Evolutionary conservation across 108 stramenopile genomes (phyloP), one percentile per base, ranked within the genome.

Genomic region (Schizochytrium sp.): DNA sequence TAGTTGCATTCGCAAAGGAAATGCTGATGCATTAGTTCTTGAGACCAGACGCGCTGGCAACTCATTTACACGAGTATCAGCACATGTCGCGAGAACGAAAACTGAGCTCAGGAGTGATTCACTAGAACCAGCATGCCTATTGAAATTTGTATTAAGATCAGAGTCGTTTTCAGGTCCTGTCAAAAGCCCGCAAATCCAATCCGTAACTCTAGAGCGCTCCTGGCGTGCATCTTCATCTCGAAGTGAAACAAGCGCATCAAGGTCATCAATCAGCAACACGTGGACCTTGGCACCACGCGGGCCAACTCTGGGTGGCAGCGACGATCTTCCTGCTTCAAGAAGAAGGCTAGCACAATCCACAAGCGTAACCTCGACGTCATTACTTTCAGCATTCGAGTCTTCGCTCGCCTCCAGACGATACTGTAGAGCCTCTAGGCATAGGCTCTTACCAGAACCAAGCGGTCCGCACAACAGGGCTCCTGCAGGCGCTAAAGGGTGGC

Each of bases 251-350:
- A 83, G 45, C 53, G 76, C 76, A 53, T 83, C 76, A 8, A 83
- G 5, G 40, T 83, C 53, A 28, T 83, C 76, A 0, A 83, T 38
- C 15, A 83, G 13, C 15, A 83, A n/a, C 1, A 42, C 76, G 10
- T 83, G 76, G n/a, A 83, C 5, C 50, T 42, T 38, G 10, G 76
- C 53, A 7, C n/a, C 76, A 10, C 50, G 53, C 49, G 47, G 76
- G 1, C 76, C 76, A 47, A 55, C 50, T 56, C 53, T n/a, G 5
- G 2, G 15, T 5, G 53, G 53, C 28, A 83, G 76, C 28, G 5
- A 5, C 76, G 50, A 55, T 5, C 76, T 17, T 42, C 76, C 76
- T 44, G 76, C 76, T 28, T 83, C 76, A 42, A 83, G 76, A n/a
- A 83, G 28, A 10, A 83, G 47, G 17, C 28, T 38, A 10, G 53